Evolutionary conservation across 495 filamentous ascomycete species (phyloP).

Genomic region (Podospora conica): DNA sequence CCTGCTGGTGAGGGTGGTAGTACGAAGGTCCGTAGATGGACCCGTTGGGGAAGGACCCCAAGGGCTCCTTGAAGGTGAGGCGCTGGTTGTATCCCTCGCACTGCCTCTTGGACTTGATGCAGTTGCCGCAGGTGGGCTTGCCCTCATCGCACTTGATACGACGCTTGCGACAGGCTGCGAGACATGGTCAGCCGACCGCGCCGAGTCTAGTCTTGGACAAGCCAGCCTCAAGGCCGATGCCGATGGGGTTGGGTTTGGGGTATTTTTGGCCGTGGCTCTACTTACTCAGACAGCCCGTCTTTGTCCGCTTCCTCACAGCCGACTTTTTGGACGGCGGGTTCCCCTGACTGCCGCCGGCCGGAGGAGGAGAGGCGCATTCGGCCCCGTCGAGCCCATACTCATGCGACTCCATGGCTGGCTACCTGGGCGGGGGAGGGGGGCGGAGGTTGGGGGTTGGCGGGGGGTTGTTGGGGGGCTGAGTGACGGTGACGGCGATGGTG

Average conservation of each 20-base stretch:
- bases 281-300: slow-evolving; percentile 94
- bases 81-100: slow-evolving; percentile 95
- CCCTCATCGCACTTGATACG: slow-evolving; percentile 98
- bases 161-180: slow-evolving; percentile 78
- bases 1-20: slow-evolving; percentile 18
- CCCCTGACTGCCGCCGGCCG: slow-evolving; percentile 18
- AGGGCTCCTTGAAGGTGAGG: slow-evolving; percentile 85
- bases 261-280: slow-evolving; percentile 13
- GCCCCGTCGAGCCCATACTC: slow-evolving; percentile 5
- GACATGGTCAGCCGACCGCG: slow-evolving; percentile 14
- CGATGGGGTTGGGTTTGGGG: background rate
- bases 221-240: background rate
- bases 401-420: slow-evolving; percentile 7
- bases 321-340: slow-evolving; percentile 29
- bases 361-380: slow-evolving; percentile 12
- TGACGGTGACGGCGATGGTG: background rate
- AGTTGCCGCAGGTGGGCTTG: slow-evolving; percentile 82
- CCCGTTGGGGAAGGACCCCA: slow-evolving; percentile 48
- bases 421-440: background rate
- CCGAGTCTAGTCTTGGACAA: background rate
- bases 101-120: slow-evolving; percentile 85
- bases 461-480: background rate
- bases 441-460: background rate
- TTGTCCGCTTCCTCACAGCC: slow-evolving; percentile 70
- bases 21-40: slow-evolving; percentile 21